Conservation (phyloP, 306 rosid species). For the Oemleria cerasiformis region DNA sequence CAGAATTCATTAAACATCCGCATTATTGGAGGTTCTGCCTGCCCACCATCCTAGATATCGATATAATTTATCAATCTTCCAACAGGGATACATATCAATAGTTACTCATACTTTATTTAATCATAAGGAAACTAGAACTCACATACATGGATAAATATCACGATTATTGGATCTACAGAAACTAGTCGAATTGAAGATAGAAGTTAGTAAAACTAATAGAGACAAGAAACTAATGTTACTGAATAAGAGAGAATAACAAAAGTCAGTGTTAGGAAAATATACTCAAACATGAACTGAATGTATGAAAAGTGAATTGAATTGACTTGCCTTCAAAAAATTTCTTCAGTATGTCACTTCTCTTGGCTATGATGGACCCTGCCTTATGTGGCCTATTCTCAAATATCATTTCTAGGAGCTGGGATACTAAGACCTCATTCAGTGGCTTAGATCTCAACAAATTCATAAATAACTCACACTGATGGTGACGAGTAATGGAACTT, state of each 20-base stretch:
- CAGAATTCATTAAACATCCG: constrained; percentile 27
- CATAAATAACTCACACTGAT: constrained; percentile 53
- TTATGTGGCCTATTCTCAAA: constrained; percentile 54
- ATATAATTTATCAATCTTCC: constrained; percentile 6
- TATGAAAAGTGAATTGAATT: neutral
- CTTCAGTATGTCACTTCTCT: constrained; percentile 45
- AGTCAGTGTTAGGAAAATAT: neutral
- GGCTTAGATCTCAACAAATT: constrained; percentile 42
- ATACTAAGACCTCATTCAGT: constrained; percentile 43
- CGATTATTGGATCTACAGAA: neutral
- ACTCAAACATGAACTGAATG: neutral
- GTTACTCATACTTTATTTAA: neutral
- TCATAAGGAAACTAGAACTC: neutral
- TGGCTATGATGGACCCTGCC: constrained; percentile 54
- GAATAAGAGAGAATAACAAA: neutral
- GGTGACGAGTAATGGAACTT: constrained; percentile 35
- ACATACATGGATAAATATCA: neutral
- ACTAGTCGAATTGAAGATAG: neutral
- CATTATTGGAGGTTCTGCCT: neutral
- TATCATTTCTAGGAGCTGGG: constrained; percentile 68
- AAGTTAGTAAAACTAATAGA: neutral
- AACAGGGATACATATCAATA: neutral
- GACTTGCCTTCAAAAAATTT: constrained; percentile 56
- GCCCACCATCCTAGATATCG: neutral
- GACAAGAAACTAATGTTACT: constrained; percentile 4